Evolutionary conservation across 257 asterid species (phyloP).

Genomic region (Ilex asprella): DNA sequence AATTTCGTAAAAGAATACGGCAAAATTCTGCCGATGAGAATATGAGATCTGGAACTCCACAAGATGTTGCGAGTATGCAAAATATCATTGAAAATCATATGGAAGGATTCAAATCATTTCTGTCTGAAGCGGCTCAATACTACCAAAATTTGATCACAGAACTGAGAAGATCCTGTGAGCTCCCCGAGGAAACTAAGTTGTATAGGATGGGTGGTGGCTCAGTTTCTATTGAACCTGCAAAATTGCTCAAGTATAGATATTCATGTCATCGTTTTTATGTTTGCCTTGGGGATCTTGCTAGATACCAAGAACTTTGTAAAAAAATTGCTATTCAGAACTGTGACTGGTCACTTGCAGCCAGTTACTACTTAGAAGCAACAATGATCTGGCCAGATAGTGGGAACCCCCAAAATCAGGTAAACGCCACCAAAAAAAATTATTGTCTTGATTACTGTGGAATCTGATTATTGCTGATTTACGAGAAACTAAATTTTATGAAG

Average conservation of each 20-base stretch:
- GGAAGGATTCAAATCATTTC: slow-evolving; percentile 56
- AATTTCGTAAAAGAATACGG: slow-evolving; percentile 58
- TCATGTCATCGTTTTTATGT: slow-evolving; percentile 80
- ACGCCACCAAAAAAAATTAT: neutral
- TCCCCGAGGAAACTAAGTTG: slow-evolving; percentile 38
- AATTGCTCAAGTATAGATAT: slow-evolving; percentile 36
- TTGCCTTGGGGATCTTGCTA: slow-evolving; percentile 85
- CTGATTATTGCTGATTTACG: neutral
- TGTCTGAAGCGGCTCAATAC: slow-evolving; percentile 67
- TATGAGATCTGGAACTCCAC: slow-evolving; percentile 18
- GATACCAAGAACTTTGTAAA: slow-evolving; percentile 61
- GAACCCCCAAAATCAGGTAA: slow-evolving; percentile 94
- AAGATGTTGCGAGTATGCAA: slow-evolving; percentile 24
- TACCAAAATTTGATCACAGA: slow-evolving; percentile 41
- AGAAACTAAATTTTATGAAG: neutral
- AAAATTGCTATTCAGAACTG: slow-evolving; percentile 29
- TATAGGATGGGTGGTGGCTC: slow-evolving; percentile 16
- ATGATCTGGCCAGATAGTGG: slow-evolving; percentile 79
- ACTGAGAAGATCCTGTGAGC: slow-evolving; percentile 43
- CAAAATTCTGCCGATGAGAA: slow-evolving; percentile 26
- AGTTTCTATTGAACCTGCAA: slow-evolving; percentile 23
- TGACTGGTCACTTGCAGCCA: slow-evolving; percentile 75
- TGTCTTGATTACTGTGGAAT: neutral
- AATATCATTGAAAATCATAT: slow-evolving; percentile 27
- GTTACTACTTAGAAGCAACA: slow-evolving; percentile 64